Conservation (phyloP, 1,284 basidiomycete genomes). For the Sanguinoderma infundibulare region DNA sequence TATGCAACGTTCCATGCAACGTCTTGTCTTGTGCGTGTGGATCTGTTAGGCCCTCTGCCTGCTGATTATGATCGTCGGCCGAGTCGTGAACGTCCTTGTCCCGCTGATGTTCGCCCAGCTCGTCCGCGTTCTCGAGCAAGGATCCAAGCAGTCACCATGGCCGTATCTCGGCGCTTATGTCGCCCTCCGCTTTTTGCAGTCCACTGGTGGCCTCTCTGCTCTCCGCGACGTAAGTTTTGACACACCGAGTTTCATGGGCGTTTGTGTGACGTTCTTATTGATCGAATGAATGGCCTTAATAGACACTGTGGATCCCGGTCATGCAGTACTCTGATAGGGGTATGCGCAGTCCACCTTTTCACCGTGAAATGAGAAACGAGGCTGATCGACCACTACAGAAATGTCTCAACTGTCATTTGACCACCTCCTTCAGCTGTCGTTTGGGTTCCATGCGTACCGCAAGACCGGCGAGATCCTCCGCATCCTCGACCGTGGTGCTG, state of each 20-base stretch:
- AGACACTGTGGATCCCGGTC: constrained; percentile 82
- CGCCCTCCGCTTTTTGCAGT: constrained; percentile 66
- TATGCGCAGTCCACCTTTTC: constrained; percentile 21
- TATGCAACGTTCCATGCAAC: constrained; percentile 13
- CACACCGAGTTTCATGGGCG: background rate
- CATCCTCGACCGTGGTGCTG: constrained; percentile 67
- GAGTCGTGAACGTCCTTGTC: constrained; percentile 74
- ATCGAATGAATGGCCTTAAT: constrained; percentile 3
- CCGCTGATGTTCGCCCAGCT: constrained; percentile 78
- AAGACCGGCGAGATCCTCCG: constrained; percentile 71
- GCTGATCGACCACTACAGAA: constrained; percentile 42
- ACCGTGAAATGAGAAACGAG: background rate
- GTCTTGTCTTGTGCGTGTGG: background rate
- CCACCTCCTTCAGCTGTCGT: constrained; percentile 80
- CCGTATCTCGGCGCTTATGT: constrained; percentile 67
- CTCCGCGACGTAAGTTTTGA: constrained; percentile 63
- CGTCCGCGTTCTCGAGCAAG: constrained; percentile 61
- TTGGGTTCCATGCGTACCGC: constrained; percentile 82
- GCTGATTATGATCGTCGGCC: constrained; percentile 71
- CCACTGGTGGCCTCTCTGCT: constrained; percentile 72
- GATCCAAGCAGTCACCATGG: constrained; percentile 56
- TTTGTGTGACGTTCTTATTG: background rate
- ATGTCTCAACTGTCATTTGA: constrained; percentile 83
- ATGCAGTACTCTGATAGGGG: constrained; percentile 85
- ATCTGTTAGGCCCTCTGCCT: constrained; percentile 68